Base-by-base conservation (phyloP, 352 stramenopile genomes). In the Phytophthora hibernalis region DNA sequence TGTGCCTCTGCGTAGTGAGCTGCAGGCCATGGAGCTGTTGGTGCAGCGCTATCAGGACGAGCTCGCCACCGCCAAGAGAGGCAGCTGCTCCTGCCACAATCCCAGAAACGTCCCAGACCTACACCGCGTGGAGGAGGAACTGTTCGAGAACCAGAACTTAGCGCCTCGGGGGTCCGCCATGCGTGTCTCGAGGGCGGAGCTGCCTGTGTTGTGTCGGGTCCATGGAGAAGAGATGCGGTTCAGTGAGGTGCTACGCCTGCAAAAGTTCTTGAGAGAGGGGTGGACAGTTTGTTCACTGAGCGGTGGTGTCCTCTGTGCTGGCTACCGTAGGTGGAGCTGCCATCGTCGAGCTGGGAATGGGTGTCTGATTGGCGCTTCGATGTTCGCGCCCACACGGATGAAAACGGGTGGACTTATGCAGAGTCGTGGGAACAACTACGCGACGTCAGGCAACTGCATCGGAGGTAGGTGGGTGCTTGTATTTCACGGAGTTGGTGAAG, bases 1-100 rank as follows among this genome's bases (percentile, higher is more conserved):
- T 68, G 33, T n/a, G 24, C 24, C 5, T 2, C 9, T 61, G 1
- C 37, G 21, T 28, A 91, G 83, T 22, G 83, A 92, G 59, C 62
- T 92, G 22, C 67, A 56, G 24, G 82, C 80, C 15, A 76, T 92
- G 47, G 82, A 91, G 58, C 48, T 61, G 42, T 68, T 92, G n/a
- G 75, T 91, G 37, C 66, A 77, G 43, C 72, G 79, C 26, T 91
- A 90, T 61, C 84, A 92, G 60, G 65, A 80, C 42, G 77, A 91
- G 42, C 69, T 92, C 7, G 28, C 48, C 28, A 45, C 50, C 42
- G 37, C 30, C 18, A 44, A n/a, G 22, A 48, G 37, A 16, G 20
- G 26, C 6, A 35, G 10, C 6, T 40, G 30, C 28, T 50, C 52
- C 15, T 31, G 42, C 6, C 47, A 28, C 5, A 61, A 40, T 6